Base-by-base conservation (phyloP, 2,329 filamentous ascomycete species). In the Diaporthe citrichinensis region DNA sequence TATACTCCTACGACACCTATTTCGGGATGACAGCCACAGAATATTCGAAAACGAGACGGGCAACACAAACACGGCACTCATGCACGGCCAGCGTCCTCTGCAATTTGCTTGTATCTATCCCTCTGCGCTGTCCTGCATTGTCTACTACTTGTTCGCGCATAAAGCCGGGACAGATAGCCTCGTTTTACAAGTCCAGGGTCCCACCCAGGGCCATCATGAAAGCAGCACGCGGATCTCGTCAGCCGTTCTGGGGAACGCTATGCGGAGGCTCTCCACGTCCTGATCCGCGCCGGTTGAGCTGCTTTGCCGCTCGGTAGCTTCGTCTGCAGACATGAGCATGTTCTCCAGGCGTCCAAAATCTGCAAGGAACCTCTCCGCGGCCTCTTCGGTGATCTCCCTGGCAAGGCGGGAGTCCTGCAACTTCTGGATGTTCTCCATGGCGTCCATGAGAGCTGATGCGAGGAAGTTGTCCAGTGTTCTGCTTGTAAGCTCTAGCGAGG, bases 401-500 rank as follows among this genome's bases (percentile, higher is more conserved):
- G 94, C 93, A 74, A 98, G 85, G 15, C 88, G 88, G 1, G 94
- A 90, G 80, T 94, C 94, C 77, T 94, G 92, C 1, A 99, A 85
- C 57, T 91, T 87, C 78, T 93, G 93, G 36, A 98, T 84, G 76
- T 95, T 94, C 69, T 97, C 94, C 79, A 94, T 92, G 3, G 96
- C 96, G 82, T 99, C 97, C 88, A 98, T 96, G 41, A 98, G 88
- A 3, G 96, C 97, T 1, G 95, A 97, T 0, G 97, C 96, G 34
- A 99, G 87, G 85, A 98, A 99, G 76, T 95, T 92, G 81, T 99
- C 97, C 9, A 99, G 88, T 55, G 89, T 90, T 80, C 96, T 94
- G 79, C 94, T 94, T 2, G 93, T 92, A 68, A 88, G 85, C 1
- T 89, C 85, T n/a, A 98, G 87, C 0, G 88, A 84, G 7, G 88